Evolutionary conservation across 192 early-diverging fungal species (phyloP).

Genomic region (Entomortierella parvispora): DNA sequence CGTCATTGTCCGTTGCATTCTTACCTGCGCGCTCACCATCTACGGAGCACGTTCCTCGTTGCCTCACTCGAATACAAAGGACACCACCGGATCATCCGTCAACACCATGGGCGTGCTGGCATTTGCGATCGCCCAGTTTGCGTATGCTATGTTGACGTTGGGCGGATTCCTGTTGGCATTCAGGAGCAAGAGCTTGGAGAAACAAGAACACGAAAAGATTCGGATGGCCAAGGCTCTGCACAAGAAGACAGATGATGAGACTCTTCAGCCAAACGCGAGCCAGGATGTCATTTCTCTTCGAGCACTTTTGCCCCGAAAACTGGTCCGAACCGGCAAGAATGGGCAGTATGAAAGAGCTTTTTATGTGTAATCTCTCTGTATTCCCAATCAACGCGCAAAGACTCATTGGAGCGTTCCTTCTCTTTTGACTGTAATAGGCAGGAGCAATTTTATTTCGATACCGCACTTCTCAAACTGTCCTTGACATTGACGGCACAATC

Average conservation of each 20-base stretch:
- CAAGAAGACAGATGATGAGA: constrained; percentile 19
- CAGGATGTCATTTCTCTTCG: constrained; percentile 33
- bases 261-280: constrained; percentile 2
- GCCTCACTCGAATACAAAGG: constrained; percentile 24
- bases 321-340: constrained; percentile 30
- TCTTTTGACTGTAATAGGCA: constrained; percentile 10
- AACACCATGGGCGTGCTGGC: constrained; percentile 71
- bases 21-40: constrained; percentile 72
- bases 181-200: constrained; percentile 42
- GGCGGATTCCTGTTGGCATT: constrained; percentile 60
- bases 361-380: neutral
- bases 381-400: neutral
- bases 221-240: constrained; percentile 8
- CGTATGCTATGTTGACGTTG: constrained; percentile 70
- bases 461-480: constrained; percentile 69
- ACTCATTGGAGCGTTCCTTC: neutral
- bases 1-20: constrained; percentile 76
- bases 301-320: constrained; percentile 47
- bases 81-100: neutral
- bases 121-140: constrained; percentile 85
- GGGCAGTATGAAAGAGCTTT: constrained; percentile 37
- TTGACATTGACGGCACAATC: constrained; percentile 86
- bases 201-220: constrained; percentile 1
- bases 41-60: constrained; percentile 46
- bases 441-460: constrained; percentile 68